Evolutionary conservation across 2,329 filamentous ascomycete species (phyloP), one percentile per base, ranked within the genome.

Genomic region (Endoconidiophora laricicola): DNA sequence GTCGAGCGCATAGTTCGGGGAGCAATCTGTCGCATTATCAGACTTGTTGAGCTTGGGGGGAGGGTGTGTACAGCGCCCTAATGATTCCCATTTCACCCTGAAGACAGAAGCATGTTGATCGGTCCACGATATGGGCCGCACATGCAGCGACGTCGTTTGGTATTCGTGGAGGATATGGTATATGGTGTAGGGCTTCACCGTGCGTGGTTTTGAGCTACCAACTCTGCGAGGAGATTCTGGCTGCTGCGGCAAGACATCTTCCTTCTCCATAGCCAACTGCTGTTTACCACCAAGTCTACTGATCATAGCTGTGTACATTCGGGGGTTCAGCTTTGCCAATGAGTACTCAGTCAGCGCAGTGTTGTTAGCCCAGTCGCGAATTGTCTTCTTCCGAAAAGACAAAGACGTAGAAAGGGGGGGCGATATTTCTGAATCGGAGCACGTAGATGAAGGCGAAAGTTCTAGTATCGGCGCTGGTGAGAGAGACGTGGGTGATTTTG

Each of bases 101-200:
- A 78, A 69, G 2, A 76, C 60, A 41, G 62, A 58, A 7, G 65
- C 57, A 53, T 78, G 74, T 1, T 64, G 51, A 49, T 76, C 73
- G 14, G 69, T 76, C 74, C 74, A 78, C 57, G 66, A 69, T 43
- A 76, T 69, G 2, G 74, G 74, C 23, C 68, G 65, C 44, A 72
- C 60, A 52, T 69, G 76, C 18, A 78, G 69, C 0, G 68, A 65
- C 9, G 23, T 44, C 12, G 50, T 52, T 37, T 52, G 50, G 26
- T 52, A 52, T 16, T 49, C 29, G 36, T 52, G 37, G 9, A 52
- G 36, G 12, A 52, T 24, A 22, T 52, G 50, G 33, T 52, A 52
- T 20, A 52, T 44, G 33, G 40, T 49, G 23, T 26, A 52, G 14
- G 46, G 22, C 20, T 47, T 46, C 37, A 52, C 49, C 22, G 44